Evolutionary conservation across 176 grass and related monocot genomes (phyloP).

Genomic region (Musa acuminata): DNA sequence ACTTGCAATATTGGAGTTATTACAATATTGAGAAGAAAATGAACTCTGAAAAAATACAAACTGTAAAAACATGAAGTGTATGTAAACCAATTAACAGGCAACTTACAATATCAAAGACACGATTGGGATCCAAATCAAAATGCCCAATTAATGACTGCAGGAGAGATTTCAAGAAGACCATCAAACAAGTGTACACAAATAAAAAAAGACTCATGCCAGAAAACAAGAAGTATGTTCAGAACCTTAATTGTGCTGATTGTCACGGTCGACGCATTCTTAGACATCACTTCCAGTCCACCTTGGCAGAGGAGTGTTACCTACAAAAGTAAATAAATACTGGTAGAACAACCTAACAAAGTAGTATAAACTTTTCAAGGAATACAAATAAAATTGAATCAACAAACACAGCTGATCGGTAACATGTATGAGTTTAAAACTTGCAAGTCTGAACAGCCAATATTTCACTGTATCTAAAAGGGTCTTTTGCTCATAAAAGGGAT

Average conservation of each 20-base stretch:
- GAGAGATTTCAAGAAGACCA: constrained; percentile 7
- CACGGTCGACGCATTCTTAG: constrained; percentile 47
- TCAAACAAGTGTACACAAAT: constrained; percentile 6
- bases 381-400: neutral
- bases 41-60: neutral
- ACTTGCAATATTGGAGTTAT: neutral
- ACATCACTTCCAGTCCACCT: constrained; percentile 59
- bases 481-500: too few species aligned
- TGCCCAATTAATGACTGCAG: constrained; percentile 95
- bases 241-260: constrained; percentile 98
- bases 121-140: constrained; percentile 98
- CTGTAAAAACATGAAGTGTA: neutral
- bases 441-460: neutral
- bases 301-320: constrained; percentile 94
- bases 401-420: neutral
- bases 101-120: constrained; percentile 99
- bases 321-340: constrained; percentile 15
- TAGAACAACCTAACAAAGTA: neutral
- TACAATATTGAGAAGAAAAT: constrained; percentile 1
- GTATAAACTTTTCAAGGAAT: too few species aligned
- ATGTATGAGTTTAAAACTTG: neutral
- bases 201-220: neutral
- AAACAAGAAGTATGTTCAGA: constrained; percentile 10
- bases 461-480: neutral
- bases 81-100: constrained; percentile 9